Evolutionary conservation across 2,329 filamentous ascomycete genomes (phyloP).

Genomic region (Tolypocladium tropicale): DNA sequence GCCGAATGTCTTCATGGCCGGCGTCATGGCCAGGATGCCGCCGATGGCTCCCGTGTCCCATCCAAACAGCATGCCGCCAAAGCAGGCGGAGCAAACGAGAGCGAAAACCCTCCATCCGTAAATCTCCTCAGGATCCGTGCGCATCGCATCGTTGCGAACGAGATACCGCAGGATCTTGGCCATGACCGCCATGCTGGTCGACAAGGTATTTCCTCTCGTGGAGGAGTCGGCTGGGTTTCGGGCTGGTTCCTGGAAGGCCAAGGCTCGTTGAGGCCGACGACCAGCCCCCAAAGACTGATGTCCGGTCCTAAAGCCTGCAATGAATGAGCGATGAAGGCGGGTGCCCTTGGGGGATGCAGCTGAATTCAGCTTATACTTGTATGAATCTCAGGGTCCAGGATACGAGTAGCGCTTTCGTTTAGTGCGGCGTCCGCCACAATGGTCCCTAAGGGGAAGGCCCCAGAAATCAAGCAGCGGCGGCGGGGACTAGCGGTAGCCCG

Average conservation of each 20-base stretch:
- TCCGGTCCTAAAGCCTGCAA: neutral
- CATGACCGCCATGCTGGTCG: constrained; percentile 25
- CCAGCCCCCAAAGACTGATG: neutral
- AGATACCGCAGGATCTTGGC: constrained; percentile 40
- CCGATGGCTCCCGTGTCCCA: constrained; percentile 56
- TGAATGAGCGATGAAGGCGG: neutral
- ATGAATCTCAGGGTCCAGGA: neutral
- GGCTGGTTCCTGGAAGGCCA: neutral
- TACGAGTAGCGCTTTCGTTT: neutral
- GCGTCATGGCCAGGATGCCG: constrained; percentile 51
- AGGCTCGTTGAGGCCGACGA: neutral
- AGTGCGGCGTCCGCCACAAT: too few relatives aligned
- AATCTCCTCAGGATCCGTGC: constrained; percentile 53
- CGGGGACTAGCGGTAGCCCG: neutral
- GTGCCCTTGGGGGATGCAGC: too few relatives aligned
- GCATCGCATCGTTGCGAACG: constrained; percentile 63
- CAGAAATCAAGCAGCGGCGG: neutral
- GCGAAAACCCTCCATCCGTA: constrained; percentile 61
- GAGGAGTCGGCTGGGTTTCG: neutral
- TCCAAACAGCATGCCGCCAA: constrained; percentile 48
- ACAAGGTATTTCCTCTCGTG: neutral
- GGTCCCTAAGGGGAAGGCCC: neutral
- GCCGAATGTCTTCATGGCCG: constrained; percentile 38
- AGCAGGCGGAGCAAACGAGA: constrained; percentile 55
- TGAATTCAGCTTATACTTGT: too few relatives aligned